Percentiles rank a stretch among this genome's conserved stretches.
Evolutionary conservation across 1,284 basidiomycete species (phyloP).

Genomic region (Papiliotrema terrestris): DNA sequence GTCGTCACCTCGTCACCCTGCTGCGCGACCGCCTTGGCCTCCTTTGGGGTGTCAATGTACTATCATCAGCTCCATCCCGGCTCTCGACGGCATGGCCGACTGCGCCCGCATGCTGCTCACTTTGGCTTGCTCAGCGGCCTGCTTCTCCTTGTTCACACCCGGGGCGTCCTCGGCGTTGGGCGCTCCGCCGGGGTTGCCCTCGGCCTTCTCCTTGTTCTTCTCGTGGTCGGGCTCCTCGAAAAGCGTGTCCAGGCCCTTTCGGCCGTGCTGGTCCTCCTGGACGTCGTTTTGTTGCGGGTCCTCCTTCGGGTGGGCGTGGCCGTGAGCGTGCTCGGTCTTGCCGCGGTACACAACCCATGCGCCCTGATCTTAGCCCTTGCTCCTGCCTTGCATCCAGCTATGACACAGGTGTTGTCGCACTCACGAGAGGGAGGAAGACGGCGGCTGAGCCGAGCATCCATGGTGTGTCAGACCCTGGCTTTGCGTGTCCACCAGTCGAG

Average conservation of each 20-base stretch:
- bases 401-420: neutral
- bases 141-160: conserved; percentile 2
- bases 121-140: neutral
- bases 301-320: neutral
- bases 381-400: neutral
- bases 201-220: neutral
- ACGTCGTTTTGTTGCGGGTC: neutral
- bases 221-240: conserved; percentile 1
- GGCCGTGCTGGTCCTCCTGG: conserved; percentile 2
- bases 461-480: neutral
- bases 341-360: neutral
- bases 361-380: neutral
- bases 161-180: conserved; percentile 1
- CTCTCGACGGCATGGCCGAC: neutral
- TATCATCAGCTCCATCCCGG: neutral
- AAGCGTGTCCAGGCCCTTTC: neutral
- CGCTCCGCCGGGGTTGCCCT: neutral
- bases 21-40: neutral
- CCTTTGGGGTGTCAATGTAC: neutral
- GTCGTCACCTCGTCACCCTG: neutral
- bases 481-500: neutral
- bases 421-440: conserved; percentile 4
- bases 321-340: neutral
- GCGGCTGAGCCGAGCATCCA: conserved; percentile 2
- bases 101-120: neutral